Base-by-base conservation (phyloP, 352 stramenopile genomes). In the Pythium myriotylum region DNA sequence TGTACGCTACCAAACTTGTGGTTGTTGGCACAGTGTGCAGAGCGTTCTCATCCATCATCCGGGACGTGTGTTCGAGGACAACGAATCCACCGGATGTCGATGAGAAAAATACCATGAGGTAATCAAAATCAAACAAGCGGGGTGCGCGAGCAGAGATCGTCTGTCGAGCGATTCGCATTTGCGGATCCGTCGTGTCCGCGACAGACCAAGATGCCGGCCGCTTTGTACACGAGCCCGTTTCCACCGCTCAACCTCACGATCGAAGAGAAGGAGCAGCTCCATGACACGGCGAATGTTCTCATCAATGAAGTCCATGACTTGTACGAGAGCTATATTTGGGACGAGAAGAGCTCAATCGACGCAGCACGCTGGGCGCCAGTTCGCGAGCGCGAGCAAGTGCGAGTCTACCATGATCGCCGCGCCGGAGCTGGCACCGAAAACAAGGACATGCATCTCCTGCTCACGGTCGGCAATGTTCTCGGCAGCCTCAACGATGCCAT, bases 401-500 rank as follows among this genome's bases (percentile, higher is more conserved):
- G 69, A 4, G 72, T 85, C 45, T 85, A 70, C 52, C 48, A 72
- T 9, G 76, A 88, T 27, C 77, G 75, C 33, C n/a, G 16, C 8
- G 27, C 16, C 13, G 29, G 43, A 1, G 48, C 26, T 19, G 37
- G 29, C 5, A 35, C 29, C 29, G 29, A 35, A 5, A 35, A 60
- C 24, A 47, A 47, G 26, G 41, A 66, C 29, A 35, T 65, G 32
- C 35, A 60, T 16, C 13, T 49, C n/a, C 47, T 70, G 12, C 42
- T 66, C 17, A 62, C 54, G 3, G 22, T 58, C 0, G 81, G 81
- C 19, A 78, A 67, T 3, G 54, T 91, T 2, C 55, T 66, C 10
- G 77, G 77, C 14, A 73, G 65, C 16, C 47, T 91, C 0, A 59
- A 88, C 23, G 81, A 91, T 40, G 73, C 70, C 16, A 80, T 91